phyloP scores from a whole-genome alignment of 257 asterid genomes.

The Solanum neorickii region DNA sequence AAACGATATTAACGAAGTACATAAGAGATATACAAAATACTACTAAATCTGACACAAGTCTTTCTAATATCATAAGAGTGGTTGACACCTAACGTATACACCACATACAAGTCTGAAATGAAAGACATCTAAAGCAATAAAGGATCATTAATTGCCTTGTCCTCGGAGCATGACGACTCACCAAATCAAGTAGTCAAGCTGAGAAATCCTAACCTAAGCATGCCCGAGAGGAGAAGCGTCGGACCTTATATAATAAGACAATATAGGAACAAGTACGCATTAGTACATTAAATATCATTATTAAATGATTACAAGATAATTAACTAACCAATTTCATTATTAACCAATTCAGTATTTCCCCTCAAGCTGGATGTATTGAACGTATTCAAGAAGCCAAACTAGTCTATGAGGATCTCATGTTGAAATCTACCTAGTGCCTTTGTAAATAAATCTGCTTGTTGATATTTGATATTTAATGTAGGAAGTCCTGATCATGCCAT shows the following conservation, averaged over 20 bases:
- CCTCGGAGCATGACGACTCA: background rate
- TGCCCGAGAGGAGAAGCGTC: background rate
- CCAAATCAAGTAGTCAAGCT: background rate
- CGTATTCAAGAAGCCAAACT: background rate
- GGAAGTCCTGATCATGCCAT: background rate
- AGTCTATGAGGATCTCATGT: background rate
- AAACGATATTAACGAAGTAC: background rate
- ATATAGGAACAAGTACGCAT: background rate
- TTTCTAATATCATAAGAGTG: background rate
- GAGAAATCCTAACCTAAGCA: background rate
- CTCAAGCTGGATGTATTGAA: background rate
- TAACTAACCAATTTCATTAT: background rate
- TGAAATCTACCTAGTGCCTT: background rate
- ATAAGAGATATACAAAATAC: background rate
- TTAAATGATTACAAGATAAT: background rate
- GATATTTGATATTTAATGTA: background rate
- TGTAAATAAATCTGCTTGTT: background rate
- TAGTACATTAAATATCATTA: background rate
- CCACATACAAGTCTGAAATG: background rate
- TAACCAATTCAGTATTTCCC: background rate
- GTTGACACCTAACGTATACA: background rate
- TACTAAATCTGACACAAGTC: background rate
- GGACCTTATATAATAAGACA: background rate
- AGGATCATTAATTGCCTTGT: background rate
- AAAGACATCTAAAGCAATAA: background rate